phyloP scores from a whole-genome alignment of 2,329 filamentous ascomycete genomes.

The Dissoconium aciculare region DNA sequence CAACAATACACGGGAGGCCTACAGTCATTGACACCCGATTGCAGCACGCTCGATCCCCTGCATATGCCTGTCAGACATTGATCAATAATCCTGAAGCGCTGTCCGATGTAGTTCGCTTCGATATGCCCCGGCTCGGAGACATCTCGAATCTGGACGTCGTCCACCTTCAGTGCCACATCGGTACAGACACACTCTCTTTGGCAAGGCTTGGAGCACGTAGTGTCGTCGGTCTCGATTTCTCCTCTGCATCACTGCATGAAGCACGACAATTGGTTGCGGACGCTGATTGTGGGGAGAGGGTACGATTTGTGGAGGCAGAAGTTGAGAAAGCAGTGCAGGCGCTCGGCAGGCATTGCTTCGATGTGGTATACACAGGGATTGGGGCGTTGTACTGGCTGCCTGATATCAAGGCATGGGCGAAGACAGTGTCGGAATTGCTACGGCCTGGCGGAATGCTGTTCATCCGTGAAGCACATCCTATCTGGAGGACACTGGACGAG shows the following conservation, averaged over 20 bases:
- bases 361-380: constrained; percentile 14
- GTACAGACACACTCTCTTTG: constrained; percentile 14
- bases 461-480: constrained; percentile 13
- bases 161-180: constrained; percentile 16
- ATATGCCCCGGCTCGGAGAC: constrained; percentile 9
- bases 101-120: constrained; percentile 11
- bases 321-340: constrained; percentile 7
- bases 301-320: constrained; percentile 9
- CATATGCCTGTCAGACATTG: constrained; percentile 6
- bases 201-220: constrained; percentile 10
- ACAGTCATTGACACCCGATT: background rate
- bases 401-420: constrained; percentile 10
- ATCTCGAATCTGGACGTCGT: constrained; percentile 5
- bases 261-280: constrained; percentile 7
- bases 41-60: constrained; percentile 11
- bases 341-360: constrained; percentile 6
- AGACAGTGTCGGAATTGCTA: constrained; percentile 7
- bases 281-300: constrained; percentile 8
- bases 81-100: constrained; percentile 6
- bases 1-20: too few species aligned
- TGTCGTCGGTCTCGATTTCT: constrained; percentile 13
- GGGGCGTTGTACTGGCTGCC: constrained; percentile 14
- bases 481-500: constrained; percentile 10
- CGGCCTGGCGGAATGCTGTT: constrained; percentile 10
- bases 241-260: constrained; percentile 7